phyloP scores from a whole-genome alignment of 1,284 basidiomycete species.

The Ustilago tritici region DNA sequence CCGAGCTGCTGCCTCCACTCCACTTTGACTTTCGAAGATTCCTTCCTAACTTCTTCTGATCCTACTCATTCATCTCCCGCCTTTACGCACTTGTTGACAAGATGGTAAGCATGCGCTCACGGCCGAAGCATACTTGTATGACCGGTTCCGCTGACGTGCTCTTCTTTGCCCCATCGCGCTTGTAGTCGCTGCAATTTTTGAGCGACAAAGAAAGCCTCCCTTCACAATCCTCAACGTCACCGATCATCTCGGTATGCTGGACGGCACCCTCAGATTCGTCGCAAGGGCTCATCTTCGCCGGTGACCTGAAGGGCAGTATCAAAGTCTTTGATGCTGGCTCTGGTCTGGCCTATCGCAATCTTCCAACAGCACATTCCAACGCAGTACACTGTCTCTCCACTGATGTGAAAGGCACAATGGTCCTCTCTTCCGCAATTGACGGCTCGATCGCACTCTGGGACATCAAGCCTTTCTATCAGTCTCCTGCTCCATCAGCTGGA shows the following conservation, averaged over 20 bases:
- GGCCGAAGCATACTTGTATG: not conserved
- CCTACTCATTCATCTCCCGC: not conserved
- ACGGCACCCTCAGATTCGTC: constrained; percentile 16
- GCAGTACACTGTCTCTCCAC: constrained; percentile 37
- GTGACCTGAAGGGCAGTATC: constrained; percentile 28
- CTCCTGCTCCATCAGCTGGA: not conserved
- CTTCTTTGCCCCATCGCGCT: not conserved
- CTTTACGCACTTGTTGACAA: too few relatives aligned
- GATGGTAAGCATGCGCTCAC: too few relatives aligned
- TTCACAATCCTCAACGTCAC: constrained; percentile 30
- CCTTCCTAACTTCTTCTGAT: not conserved
- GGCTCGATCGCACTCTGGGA: constrained; percentile 44
- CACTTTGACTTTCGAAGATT: constrained; percentile 4
- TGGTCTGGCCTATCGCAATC: constrained; percentile 5
- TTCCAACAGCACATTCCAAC: constrained; percentile 25
- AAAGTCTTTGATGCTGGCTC: constrained; percentile 29
- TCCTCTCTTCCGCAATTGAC: constrained; percentile 36
- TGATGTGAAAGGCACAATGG: constrained; percentile 7
- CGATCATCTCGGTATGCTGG: constrained; percentile 47
- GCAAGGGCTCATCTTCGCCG: constrained; percentile 27
- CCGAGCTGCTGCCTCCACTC: constrained; percentile 11
- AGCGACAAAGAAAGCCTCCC: constrained; percentile 40
- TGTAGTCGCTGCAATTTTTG: constrained; percentile 47
- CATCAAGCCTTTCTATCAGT: constrained; percentile 9
- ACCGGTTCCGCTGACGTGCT: not conserved